Conservation (phyloP, 345 rosid species). For the Moricandia arvensis region DNA sequence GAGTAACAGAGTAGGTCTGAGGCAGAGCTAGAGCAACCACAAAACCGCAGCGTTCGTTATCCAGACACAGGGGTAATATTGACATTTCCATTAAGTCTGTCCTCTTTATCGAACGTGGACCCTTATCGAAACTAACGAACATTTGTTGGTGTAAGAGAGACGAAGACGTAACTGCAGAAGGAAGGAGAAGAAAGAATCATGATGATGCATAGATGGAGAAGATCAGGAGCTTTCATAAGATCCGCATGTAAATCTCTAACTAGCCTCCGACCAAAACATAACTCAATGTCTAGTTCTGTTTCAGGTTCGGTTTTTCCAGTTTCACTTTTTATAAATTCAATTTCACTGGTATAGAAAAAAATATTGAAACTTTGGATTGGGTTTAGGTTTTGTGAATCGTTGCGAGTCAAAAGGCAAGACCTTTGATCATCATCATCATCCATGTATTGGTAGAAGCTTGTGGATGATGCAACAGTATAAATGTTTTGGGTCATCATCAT, state of each 20-base stretch:
- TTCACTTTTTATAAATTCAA: not conserved
- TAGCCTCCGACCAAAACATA: not conserved
- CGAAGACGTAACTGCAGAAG: not conserved
- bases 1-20: no score
- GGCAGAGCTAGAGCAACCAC: no score
- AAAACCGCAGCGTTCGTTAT: not conserved
- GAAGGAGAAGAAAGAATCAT: not conserved
- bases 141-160: not conserved
- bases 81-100: not conserved
- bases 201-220: not conserved
- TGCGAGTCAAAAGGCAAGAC: constrained; percentile 21
- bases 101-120: not conserved
- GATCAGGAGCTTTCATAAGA: not conserved
- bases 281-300: not conserved
- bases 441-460: constrained; percentile 14
- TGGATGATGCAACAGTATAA: constrained; percentile 39
- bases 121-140: not conserved
- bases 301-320: not conserved
- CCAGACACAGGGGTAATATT: not conserved
- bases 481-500: constrained; percentile 46
- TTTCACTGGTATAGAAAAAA: not conserved
- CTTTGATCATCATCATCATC: constrained; percentile 17
- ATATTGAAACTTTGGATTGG: constrained; percentile 6
- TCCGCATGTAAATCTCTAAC: not conserved
- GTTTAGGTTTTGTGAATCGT: constrained; percentile 25